Evolutionary conservation across 371 early-diverging fungal species (phyloP).

Genomic region (Mucor irregularis): DNA sequence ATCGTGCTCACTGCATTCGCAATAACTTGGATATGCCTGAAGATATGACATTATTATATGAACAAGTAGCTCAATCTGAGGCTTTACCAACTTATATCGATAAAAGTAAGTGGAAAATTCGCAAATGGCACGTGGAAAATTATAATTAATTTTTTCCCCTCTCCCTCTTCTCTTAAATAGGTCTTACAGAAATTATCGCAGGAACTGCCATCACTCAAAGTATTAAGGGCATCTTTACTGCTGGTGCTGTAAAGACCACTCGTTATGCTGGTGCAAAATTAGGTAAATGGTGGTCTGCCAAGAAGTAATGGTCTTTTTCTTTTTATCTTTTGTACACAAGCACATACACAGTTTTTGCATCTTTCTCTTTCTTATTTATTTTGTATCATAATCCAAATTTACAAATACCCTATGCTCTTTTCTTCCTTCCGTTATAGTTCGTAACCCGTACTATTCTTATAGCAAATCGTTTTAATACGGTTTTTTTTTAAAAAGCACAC

Average conservation of each 20-base stretch:
- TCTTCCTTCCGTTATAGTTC: no score
- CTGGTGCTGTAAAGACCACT: conserved; percentile 74
- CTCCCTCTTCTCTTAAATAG: no score
- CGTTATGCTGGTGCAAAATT: conserved; percentile 80
- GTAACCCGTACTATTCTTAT: no score
- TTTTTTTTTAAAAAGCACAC: no score
- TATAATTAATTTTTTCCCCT: no score
- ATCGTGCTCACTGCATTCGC: conserved; percentile 25
- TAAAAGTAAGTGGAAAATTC: conserved; percentile 23
- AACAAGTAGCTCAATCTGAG: conserved; percentile 45
- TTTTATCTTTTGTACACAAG: not conserved
- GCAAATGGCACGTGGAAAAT: not conserved
- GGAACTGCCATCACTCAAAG: conserved; percentile 89
- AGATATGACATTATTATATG: conserved; percentile 40
- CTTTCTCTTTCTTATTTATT: no score
- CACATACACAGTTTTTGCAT: no score
- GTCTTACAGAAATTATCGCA: conserved; percentile 42
- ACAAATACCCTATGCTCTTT: no score
- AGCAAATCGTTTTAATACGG: no score
- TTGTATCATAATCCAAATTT: no score
- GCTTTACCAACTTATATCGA: conserved; percentile 38
- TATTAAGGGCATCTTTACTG: conserved; percentile 89
- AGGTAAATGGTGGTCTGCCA: conserved; percentile 63
- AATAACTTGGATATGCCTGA: conserved; percentile 32
- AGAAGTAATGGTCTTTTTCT: conserved; percentile 27